phyloP scores from a whole-genome alignment of 768 basidiomycete species.

The Psilocybe azurescens region DNA sequence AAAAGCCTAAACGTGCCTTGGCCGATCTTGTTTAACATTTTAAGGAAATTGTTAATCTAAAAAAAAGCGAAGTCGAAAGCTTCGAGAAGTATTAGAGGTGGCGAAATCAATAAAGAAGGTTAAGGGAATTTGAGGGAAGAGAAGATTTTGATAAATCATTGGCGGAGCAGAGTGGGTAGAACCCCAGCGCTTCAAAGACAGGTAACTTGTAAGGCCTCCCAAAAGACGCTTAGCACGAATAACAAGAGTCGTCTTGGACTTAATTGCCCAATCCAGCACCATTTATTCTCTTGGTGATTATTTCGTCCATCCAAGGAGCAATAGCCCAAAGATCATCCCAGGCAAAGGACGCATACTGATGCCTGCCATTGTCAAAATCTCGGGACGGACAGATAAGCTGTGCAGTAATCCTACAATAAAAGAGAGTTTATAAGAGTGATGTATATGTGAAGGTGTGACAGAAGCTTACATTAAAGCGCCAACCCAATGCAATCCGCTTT shows the following conservation, averaged over 20 bases:
- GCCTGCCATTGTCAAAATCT: slow-evolving; percentile 43
- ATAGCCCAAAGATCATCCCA: slow-evolving; percentile 73
- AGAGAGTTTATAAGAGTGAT: slow-evolving; percentile 2
- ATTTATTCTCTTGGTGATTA: slow-evolving; percentile 65
- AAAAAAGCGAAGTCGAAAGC: not conserved
- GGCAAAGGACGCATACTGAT: slow-evolving; percentile 72
- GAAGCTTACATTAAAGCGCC: slow-evolving; percentile 67
- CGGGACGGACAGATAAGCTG: slow-evolving; percentile 58
- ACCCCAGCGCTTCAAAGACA: no score
- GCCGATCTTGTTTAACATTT: slow-evolving; percentile 16
- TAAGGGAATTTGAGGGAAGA: not conserved
- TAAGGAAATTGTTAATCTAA: slow-evolving; percentile 6
- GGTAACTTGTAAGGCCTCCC: no score
- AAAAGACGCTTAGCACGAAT: not conserved
- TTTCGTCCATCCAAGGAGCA: slow-evolving; percentile 81
- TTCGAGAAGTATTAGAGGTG: not conserved
- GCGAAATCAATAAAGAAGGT: not conserved
- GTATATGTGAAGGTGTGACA: slow-evolving; percentile 3
- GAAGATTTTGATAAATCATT: not conserved
- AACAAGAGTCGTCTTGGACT: slow-evolving; percentile 10
- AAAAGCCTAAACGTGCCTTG: slow-evolving; percentile 2
- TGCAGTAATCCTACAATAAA: slow-evolving; percentile 56
- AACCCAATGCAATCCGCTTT: slow-evolving; percentile 73
- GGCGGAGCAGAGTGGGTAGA: no score
- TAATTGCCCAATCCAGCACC: slow-evolving; percentile 74